Conservation (phyloP, 495 filamentous ascomycete genomes). For the Evernia prunastri region DNA sequence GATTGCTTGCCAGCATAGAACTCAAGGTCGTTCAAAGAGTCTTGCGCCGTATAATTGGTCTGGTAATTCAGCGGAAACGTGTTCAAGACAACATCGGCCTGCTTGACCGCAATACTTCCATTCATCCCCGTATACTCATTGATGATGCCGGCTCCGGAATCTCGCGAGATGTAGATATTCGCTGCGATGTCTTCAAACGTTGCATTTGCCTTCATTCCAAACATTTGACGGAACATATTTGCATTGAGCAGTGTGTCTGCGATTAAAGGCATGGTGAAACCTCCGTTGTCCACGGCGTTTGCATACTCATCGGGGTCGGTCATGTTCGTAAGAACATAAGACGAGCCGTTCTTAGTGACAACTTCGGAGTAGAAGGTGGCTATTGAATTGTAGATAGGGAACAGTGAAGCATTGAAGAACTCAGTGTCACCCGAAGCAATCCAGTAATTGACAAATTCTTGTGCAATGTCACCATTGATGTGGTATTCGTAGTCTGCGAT, state of each 20-base stretch:
- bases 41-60: conserved; percentile 45
- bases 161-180: conserved; percentile 46
- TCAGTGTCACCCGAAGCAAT: conserved; percentile 52
- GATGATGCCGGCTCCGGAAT: conserved; percentile 53
- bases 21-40: conserved; percentile 50
- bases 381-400: conserved; percentile 54
- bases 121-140: conserved; percentile 66
- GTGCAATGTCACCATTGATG: conserved; percentile 66
- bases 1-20: conserved; percentile 63
- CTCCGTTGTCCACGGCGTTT: conserved; percentile 63
- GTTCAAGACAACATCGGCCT: conserved; percentile 57
- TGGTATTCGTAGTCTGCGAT: conserved; percentile 44
- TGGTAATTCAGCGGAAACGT: conserved; percentile 52
- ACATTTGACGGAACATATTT: conserved; percentile 50
- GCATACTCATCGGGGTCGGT: conserved; percentile 78
- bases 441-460: conserved; percentile 55
- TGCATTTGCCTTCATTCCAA: conserved; percentile 46
- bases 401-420: conserved; percentile 45
- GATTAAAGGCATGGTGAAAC: conserved; percentile 65
- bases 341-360: conserved; percentile 48
- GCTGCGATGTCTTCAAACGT: conserved; percentile 49
- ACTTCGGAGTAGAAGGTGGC: conserved; percentile 52
- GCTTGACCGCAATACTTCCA: conserved; percentile 55
- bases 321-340: conserved; percentile 56
- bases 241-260: conserved; percentile 50